Base-by-base conservation (phyloP, 192 early-diverging fungal species). In the Thamnidium elegans region DNA sequence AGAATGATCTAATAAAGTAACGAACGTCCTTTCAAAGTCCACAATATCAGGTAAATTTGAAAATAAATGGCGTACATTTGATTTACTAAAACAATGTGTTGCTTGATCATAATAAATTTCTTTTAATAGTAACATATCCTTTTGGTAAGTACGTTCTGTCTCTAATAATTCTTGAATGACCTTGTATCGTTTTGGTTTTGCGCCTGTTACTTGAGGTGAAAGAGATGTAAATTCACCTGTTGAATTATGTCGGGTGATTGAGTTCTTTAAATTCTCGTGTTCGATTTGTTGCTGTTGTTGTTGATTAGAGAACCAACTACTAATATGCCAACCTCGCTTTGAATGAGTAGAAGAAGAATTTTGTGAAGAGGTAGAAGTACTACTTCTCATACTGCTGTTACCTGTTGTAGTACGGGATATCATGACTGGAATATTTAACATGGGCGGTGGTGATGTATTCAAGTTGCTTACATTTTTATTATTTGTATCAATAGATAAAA, bases 31-130 rank as follows among this genome's bases (percentile, higher is more conserved):
- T 14, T 89, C 85, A 45, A 86, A 78, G 20, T 75, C 75, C n/a
- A 93, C 85, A 15, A 96, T 80, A 1, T 81, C 81, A 31, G 83
- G 79, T 34, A 96, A 73, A 69, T 94, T 92, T 52, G 79, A 83
- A 73, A 96, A 96, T 36, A 96, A 68, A 5, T 79, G 69, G 62
- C 82, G 86, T 21, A 83, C 73, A 46, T 93, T 90, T 78, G 70
- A 17, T 15, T 39, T 46, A 21, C 4, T 58, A 14, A 66, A 48
- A 20, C 14, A 54, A 20, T 3, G 5, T 7, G 15, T 55, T 5
- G 55, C 31, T 15, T 56, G 32, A 87, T 84, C 9, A 69, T 86
- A 86, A 36, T 90, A 84, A 31, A 87, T 78, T 45, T 89, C 84
- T 26, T 85, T 78, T 31, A 94, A 55, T n/a, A 91, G 74, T 13